Percentiles rank a stretch among this genome's conserved stretches.
phyloP scores from a whole-genome alignment of 306 rosid genomes.

The Erythrophleum fordii region DNA sequence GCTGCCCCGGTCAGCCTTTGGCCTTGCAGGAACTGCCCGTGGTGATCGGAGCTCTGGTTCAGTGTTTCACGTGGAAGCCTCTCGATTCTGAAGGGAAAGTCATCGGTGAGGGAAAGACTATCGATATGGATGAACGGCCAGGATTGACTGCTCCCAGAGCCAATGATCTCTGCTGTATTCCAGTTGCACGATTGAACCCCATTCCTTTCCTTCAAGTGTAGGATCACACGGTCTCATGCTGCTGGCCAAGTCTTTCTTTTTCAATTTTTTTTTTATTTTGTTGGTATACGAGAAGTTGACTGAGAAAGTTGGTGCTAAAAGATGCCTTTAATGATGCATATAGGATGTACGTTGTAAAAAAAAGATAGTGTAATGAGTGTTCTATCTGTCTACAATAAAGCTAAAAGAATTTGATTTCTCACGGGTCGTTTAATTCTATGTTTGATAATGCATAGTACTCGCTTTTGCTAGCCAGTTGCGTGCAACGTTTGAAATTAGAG shows the following conservation, averaged over 20 bases:
- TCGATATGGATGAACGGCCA: constrained; percentile 54
- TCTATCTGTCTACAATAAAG: too few relatives aligned
- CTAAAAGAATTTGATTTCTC: too few relatives aligned
- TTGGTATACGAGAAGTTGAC: too few relatives aligned
- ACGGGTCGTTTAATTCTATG: not conserved
- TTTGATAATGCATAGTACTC: not conserved
- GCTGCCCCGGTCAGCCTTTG: constrained; percentile 56
- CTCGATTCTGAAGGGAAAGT: not conserved
- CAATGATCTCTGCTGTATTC: constrained; percentile 47
- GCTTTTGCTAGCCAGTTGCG: not conserved
- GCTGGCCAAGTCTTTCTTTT: not conserved
- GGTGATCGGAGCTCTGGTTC: constrained; percentile 44
- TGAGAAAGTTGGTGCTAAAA: too few relatives aligned
- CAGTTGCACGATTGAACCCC: constrained; percentile 41
- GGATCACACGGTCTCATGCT: not conserved
- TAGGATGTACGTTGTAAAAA: too few relatives aligned
- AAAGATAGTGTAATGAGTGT: too few relatives aligned
- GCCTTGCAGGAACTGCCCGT: constrained; percentile 53
- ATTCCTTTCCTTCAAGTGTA: constrained; percentile 13
- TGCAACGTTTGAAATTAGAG: not conserved
- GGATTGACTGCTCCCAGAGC: constrained; percentile 60
- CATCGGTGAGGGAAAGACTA: not conserved
- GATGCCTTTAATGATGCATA: too few relatives aligned
- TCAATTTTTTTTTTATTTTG: too few relatives aligned
- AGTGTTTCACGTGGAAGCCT: constrained; percentile 61